These are phyloP conservation scores for Hortiboletus campestris DNA, from an alignment of 768 basidiomycete species.

Conservation along the genomic window DNA sequence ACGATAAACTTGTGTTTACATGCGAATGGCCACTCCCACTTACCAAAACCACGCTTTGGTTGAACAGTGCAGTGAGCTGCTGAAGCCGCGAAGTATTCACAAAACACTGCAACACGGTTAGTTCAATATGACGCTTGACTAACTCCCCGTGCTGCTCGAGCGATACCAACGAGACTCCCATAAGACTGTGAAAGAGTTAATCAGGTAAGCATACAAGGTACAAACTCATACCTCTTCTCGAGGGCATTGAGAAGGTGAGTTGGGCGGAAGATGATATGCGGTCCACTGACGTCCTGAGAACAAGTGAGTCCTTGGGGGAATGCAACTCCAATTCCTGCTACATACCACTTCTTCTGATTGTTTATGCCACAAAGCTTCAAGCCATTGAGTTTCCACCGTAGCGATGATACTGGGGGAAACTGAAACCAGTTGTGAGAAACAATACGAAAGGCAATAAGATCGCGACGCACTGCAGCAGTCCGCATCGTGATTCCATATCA, in stretches of 20 bases:
- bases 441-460: background rate
- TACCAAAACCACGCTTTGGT: conserved; percentile 43
- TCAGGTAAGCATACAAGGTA: background rate
- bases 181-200: conserved; percentile 35
- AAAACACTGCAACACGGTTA: conserved; percentile 41
- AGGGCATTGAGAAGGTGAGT: conserved; percentile 38
- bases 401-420: conserved; percentile 33
- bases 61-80: conserved; percentile 42
- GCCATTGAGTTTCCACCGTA: conserved; percentile 46
- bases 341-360: conserved; percentile 7
- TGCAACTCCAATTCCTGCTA: background rate
- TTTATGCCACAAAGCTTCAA: conserved; percentile 48
- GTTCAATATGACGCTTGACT: conserved; percentile 38
- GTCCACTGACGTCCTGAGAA: conserved; percentile 29
- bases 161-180: conserved; percentile 38
- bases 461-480: conserved; percentile 38
- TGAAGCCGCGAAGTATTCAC: conserved; percentile 37
- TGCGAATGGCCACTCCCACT: conserved; percentile 12
- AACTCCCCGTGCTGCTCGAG: conserved; percentile 38
- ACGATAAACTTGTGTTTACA: conserved; percentile 2
- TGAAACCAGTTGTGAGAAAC: conserved; percentile 16
- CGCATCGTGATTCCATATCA: conserved; percentile 48
- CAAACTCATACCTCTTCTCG: conserved; percentile 38
- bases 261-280: conserved; percentile 47
- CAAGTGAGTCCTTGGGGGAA: background rate